These are phyloP conservation scores for Aspergillus aculeatinus DNA, from an alignment of 2,329 filamentous ascomycete genomes.

Conservation along the genomic window DNA sequence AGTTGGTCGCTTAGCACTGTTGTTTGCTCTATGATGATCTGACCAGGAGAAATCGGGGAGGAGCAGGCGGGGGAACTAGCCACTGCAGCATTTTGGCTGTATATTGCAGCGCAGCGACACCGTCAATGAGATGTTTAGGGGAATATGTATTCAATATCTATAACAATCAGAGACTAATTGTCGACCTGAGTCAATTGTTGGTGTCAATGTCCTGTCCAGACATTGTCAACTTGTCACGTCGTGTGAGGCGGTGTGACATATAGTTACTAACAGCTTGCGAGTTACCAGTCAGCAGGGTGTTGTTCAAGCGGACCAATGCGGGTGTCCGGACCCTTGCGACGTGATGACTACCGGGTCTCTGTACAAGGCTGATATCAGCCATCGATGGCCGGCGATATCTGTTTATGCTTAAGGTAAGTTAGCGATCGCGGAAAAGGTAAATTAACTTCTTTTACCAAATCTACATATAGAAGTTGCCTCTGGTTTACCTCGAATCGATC, in stretches of 20 bases:
- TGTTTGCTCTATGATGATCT: conserved; percentile 9
- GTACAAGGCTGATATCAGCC: too few species aligned
- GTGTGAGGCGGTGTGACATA: not conserved
- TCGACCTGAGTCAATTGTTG: not conserved
- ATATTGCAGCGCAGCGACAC: not conserved
- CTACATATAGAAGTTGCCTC: not conserved
- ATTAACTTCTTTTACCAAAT: not conserved
- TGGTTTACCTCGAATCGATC: not conserved
- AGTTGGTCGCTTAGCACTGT: conserved; percentile 20
- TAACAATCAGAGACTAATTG: too few species aligned
- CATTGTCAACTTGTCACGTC: not conserved
- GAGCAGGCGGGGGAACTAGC: conserved; percentile 10
- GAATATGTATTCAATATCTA: not conserved
- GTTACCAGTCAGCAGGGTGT: not conserved
- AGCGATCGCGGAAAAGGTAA: too few species aligned
- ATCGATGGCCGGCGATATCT: too few species aligned
- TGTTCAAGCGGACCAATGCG: not conserved
- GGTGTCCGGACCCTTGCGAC: not conserved
- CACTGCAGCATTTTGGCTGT: not conserved
- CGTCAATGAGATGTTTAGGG: not conserved
- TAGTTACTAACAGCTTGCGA: not conserved
- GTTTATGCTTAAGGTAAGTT: too few species aligned
- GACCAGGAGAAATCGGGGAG: conserved; percentile 30
- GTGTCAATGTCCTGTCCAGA: not conserved
- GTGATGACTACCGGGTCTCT: too few species aligned